Evolutionary conservation across 106 monocot species (phyloP).

Genomic region (Xerophyta viscosa): DNA sequence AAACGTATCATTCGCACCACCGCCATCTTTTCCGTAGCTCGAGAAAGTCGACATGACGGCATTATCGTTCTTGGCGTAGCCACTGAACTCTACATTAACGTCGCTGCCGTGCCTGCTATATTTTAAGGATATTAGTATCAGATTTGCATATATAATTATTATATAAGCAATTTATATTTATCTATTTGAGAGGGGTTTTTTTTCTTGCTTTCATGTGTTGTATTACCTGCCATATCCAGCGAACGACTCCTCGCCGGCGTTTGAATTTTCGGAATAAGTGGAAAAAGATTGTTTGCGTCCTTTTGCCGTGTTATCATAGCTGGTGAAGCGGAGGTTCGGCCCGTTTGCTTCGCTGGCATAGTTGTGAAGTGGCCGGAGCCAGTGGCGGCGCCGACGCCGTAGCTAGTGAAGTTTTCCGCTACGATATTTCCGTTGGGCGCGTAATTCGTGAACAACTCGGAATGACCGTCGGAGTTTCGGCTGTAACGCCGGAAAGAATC

Average conservation of each 20-base stretch:
- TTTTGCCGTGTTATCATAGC: conserved; percentile 46
- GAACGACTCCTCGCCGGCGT: conserved; percentile 70
- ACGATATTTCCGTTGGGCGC: conserved; percentile 47
- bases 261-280: conserved; percentile 53
- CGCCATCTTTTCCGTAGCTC: conserved; percentile 41
- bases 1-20: conserved; percentile 38
- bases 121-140: too few species aligned
- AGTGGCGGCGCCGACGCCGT: conserved; percentile 40
- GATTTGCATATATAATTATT: too few species aligned
- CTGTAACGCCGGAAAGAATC: conserved; percentile 85
- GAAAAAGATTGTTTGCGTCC: conserved; percentile 30
- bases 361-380: conserved; percentile 50
- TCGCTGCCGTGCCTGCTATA: conserved; percentile 38
- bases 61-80: conserved; percentile 60
- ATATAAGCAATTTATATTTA: too few species aligned
- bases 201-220: too few species aligned
- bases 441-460: conserved; percentile 50
- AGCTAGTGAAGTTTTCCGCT: conserved; percentile 79
- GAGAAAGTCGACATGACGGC: conserved; percentile 46
- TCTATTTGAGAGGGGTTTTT: too few species aligned
- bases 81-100: conserved; percentile 22
- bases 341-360: conserved; percentile 32
- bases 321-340: conserved; percentile 53
- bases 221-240: conserved; percentile 77
- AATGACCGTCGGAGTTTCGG: conserved; percentile 32